Evolutionary conservation across 352 stramenopile species (phyloP).

Genomic region (Phytophthora cryptogea): DNA sequence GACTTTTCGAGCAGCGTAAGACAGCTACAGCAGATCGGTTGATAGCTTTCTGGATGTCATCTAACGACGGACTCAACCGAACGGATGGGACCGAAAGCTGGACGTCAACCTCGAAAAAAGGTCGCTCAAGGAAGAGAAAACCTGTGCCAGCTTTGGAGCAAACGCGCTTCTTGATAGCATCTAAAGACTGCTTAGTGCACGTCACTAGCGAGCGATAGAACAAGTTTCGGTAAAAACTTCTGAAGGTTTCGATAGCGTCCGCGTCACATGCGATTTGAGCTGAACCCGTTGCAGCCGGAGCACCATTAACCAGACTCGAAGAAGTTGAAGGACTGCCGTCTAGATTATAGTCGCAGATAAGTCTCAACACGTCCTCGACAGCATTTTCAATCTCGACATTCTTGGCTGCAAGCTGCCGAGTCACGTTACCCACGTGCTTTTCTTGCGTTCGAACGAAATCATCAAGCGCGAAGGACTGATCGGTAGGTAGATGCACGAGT

Average conservation of each 20-base stretch:
- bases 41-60: slow-evolving; percentile 87
- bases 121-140: slow-evolving; percentile 82
- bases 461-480: slow-evolving; percentile 85
- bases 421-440: slow-evolving; percentile 66
- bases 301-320: not conserved
- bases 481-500: slow-evolving; percentile 76
- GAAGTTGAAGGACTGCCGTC: slow-evolving; percentile 32
- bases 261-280: slow-evolving; percentile 34
- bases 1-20: slow-evolving; percentile 78
- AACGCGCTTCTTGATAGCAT: slow-evolving; percentile 84
- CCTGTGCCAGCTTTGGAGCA: slow-evolving; percentile 79
- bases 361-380: slow-evolving; percentile 76
- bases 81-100: slow-evolving; percentile 84
- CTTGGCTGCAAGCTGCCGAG: slow-evolving; percentile 68
- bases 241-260: slow-evolving; percentile 54
- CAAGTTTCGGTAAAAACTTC: slow-evolving; percentile 78
- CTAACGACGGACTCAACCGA: slow-evolving; percentile 74
- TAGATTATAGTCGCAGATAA: slow-evolving; percentile 74
- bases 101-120: slow-evolving; percentile 90
- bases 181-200: slow-evolving; percentile 78
- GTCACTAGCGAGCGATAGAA: slow-evolving; percentile 85
- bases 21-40: slow-evolving; percentile 82
- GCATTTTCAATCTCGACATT: slow-evolving; percentile 89
- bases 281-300: not conserved
- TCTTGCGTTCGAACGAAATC: slow-evolving; percentile 89